Evolutionary conservation across 106 monocot species (phyloP).

Genomic region (Narthecium ossifragum): DNA sequence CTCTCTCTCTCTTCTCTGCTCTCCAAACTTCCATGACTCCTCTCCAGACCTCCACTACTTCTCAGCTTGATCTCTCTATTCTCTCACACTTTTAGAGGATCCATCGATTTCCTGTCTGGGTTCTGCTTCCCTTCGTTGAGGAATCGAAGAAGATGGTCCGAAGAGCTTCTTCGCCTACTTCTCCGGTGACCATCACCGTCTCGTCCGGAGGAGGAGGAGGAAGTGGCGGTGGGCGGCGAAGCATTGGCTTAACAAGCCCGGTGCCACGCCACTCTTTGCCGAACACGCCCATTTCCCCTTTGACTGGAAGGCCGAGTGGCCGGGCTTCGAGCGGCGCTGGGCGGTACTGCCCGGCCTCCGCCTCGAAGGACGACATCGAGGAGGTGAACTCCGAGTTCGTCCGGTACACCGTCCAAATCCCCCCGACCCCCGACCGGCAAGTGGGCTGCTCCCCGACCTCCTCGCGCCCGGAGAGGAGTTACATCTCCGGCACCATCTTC

Average conservation of each 20-base stretch:
- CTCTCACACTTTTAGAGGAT: background rate
- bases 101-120: background rate
- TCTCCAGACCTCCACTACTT: background rate
- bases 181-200: constrained; percentile 42
- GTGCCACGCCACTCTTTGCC: constrained; percentile 17
- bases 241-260: constrained; percentile 32
- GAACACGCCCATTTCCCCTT: constrained; percentile 8
- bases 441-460: constrained; percentile 5
- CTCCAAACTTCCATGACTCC: background rate
- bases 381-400: constrained; percentile 28
- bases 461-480: constrained; percentile 26
- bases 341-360: constrained; percentile 16
- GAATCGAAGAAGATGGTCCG: constrained; percentile 12
- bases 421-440: constrained; percentile 32
- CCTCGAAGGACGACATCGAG: constrained; percentile 2
- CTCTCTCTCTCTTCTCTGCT: no score
- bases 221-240: background rate
- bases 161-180: constrained; percentile 16
- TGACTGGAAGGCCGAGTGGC: constrained; percentile 8
- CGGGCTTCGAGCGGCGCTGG: constrained; percentile 9
- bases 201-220: constrained; percentile 14
- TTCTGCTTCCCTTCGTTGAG: background rate
- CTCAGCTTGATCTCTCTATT: background rate
- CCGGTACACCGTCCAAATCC: constrained; percentile 48
- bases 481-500: constrained; percentile 65